These are phyloP conservation scores for Akanthomyces lecanii DNA, from an alignment of 2,329 filamentous ascomycete genomes.

Conservation along the genomic window DNA sequence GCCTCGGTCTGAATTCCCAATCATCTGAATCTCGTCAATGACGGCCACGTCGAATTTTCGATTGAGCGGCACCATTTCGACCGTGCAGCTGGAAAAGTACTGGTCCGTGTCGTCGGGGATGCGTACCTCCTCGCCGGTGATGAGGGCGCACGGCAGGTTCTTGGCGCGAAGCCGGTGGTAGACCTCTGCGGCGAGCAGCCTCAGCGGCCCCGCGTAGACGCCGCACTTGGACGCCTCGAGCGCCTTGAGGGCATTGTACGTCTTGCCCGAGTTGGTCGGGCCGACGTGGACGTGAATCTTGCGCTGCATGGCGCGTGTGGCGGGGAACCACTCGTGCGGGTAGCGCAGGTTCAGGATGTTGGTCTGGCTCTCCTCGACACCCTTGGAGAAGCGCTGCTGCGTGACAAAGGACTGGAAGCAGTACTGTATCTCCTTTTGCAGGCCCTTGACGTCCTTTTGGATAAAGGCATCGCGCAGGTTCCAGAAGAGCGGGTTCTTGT, in stretches of 20 bases:
- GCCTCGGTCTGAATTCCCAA: conserved; percentile 72
- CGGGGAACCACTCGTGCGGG: conserved; percentile 89
- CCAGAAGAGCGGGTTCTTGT: conserved; percentile 53
- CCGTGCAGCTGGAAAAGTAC: conserved; percentile 78
- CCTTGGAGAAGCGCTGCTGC: conserved; percentile 51
- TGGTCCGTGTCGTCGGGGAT: conserved; percentile 55
- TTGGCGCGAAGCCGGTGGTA: conserved; percentile 80
- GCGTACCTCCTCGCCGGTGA: conserved; percentile 88
- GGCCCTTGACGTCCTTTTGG: conserved; percentile 43
- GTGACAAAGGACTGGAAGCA: conserved; percentile 64
- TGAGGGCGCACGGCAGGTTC: conserved; percentile 69
- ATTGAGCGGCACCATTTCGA: conserved; percentile 73
- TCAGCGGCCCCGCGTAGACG: conserved; percentile 85
- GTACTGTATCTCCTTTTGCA: conserved; percentile 59
- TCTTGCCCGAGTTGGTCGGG: conserved; percentile 97
- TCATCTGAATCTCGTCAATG: conserved; percentile 99
- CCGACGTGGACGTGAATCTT: conserved; percentile 91
- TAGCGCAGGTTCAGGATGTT: conserved; percentile 77
- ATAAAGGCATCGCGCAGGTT: conserved; percentile 58
- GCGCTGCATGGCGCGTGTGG: conserved; percentile 72
- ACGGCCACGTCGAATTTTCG: conserved; percentile 76
- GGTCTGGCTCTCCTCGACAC: conserved; percentile 55
- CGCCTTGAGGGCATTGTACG: conserved; percentile 84
- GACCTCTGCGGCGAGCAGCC: conserved; percentile 90
- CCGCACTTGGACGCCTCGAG: conserved; percentile 72